Conservation (phyloP, 805 yeast species). For the Lipomyces spencermartinsiae region DNA sequence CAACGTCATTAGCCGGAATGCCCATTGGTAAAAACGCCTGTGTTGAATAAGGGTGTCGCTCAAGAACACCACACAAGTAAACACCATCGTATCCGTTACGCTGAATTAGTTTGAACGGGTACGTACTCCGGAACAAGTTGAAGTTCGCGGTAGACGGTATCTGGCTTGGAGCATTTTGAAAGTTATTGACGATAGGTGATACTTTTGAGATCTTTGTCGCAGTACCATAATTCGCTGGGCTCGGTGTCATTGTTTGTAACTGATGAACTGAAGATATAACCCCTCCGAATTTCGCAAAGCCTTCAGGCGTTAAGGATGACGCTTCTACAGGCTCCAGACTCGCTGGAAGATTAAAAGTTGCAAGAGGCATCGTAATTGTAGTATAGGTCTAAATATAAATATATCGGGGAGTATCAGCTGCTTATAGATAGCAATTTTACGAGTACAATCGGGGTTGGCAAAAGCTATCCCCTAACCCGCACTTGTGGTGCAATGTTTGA, state of each 20-base stretch:
- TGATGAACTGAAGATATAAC: conserved; percentile 82
- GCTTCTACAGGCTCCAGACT: conserved; percentile 50
- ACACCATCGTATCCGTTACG: conserved; percentile 18
- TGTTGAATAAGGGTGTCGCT: conserved; percentile 86
- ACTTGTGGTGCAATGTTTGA: neutral
- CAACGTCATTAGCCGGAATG: conserved; percentile 52
- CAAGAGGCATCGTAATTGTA: conserved; percentile 27
- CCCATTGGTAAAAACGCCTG: conserved; percentile 96
- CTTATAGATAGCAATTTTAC: neutral
- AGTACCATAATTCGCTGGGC: conserved; percentile 90
- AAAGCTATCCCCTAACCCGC: neutral
- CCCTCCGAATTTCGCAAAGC: conserved; percentile 73
- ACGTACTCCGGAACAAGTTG: conserved; percentile 83
- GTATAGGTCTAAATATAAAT: neutral
- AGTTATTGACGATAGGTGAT: conserved; percentile 67
- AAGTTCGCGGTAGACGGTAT: conserved; percentile 65
- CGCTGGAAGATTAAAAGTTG: conserved; percentile 26
- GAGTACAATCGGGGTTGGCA: neutral
- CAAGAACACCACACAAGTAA: conserved; percentile 72
- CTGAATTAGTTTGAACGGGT: conserved; percentile 67
- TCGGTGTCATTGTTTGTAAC: conserved; percentile 52
- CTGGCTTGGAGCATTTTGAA: conserved; percentile 55
- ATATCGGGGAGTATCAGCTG: neutral
- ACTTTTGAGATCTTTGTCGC: conserved; percentile 79
- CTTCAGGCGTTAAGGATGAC: conserved; percentile 65